Base-by-base conservation (phyloP, 2,329 filamentous ascomycete genomes). In the Microthyrium microscopicum region DNA sequence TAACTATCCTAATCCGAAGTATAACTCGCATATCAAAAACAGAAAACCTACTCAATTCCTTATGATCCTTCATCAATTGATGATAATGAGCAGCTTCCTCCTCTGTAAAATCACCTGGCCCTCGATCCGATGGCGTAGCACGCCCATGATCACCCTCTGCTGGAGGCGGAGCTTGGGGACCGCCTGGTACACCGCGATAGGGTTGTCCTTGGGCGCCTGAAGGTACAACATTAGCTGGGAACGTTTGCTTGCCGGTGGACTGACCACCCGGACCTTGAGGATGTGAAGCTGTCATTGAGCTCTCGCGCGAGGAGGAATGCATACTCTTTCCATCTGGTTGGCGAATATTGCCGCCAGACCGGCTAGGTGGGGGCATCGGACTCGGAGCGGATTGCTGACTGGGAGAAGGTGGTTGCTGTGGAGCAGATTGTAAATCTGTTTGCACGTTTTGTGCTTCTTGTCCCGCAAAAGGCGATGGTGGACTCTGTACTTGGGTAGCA, bases 51-150 rank as follows among this genome's bases (percentile, higher is more conserved):
- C 61, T 58, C 39, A 65, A 45, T 37, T 63, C 56, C 31, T 63
- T 62, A 41, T 64, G 58, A 20, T 66, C 61, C 39, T 62, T 64
- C 34, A 59, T 43, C 42, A 66, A 44, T 41, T 61, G 55, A 20
- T 42, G 41, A 20, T 54, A 39, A 35, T 52, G 48, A 9, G 49
- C 48, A 25, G 62, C 45, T 13, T 64, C 61, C 12, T 64, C 61
- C 8, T 63, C 58, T 4, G 54, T 17, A 16, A 31, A 15, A 18
- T 36, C 34, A 8, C 12, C 26, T 58, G 29, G 53, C 51, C 13
- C 48, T 44, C 16, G 20, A 11, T 31, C 26, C 15, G 49, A 39
- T n/a, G 61, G 61, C 24, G 60, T 64, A 28, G 49, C 51, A 26
- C 52, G 50, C 33, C 55, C 54, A 38, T 51, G 44, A 16, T 59